phyloP scores from a whole-genome alignment of 2,329 filamentous ascomycete genomes.

The Pseudogymnoascus sp. region DNA sequence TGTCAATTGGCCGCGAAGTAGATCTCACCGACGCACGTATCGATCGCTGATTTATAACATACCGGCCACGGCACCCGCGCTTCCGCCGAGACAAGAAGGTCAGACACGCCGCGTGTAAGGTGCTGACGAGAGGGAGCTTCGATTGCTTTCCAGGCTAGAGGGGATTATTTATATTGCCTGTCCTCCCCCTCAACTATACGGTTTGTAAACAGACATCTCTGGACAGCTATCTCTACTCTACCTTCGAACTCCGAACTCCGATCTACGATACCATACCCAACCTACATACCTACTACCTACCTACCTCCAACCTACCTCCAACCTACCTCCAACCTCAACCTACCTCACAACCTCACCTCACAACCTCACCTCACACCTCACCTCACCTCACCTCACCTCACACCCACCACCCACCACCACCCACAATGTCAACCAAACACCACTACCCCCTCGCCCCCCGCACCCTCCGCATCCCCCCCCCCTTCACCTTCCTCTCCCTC shows the following conservation, averaged over 20 bases:
- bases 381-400: neutral
- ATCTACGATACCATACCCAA: neutral
- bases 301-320: too few species aligned
- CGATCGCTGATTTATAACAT: neutral
- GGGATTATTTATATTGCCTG: neutral
- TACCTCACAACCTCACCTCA: too few species aligned
- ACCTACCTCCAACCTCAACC: neutral
- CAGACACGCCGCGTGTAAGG: neutral
- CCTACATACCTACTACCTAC: neutral
- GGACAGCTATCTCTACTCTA: neutral
- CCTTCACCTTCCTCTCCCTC: neutral
- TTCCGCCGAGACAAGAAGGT: neutral
- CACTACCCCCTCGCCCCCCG: neutral
- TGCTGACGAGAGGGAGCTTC: neutral
- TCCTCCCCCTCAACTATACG: neutral
- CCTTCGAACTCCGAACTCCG: neutral
- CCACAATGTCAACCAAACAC: neutral
- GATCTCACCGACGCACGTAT: neutral
- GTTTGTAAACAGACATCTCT: neutral
- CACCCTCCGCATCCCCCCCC: neutral
- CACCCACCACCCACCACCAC: neutral
- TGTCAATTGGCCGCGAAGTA: neutral
- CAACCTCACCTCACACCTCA: neutral
- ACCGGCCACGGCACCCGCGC: neutral
- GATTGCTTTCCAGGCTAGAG: neutral